Evolutionary conservation across 2,329 filamentous ascomycete genomes (phyloP), one percentile per base, ranked within the genome.

Genomic region (Hypoxylon sp.): DNA sequence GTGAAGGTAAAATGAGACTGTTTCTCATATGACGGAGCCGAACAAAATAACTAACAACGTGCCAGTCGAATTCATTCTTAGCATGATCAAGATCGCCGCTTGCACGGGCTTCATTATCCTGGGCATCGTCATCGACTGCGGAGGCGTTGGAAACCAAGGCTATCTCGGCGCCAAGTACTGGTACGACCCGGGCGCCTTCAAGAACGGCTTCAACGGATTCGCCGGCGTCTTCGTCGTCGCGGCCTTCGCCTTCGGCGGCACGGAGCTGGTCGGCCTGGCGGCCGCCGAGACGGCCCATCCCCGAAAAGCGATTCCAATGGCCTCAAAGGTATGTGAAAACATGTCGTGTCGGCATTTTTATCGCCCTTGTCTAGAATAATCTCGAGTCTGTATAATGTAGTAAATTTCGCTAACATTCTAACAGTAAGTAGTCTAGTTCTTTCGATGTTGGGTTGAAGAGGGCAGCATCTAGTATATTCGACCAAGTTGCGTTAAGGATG

Each of bases 121-220:
- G 24, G 87, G 84, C 46, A 87, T 89, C 56, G 75, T 88, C 58
- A 82, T 89, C 70, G 82, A 87, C 73, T 80, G 78, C 56, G 87
- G 86, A 44, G 87, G 84, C 53, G 85, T 84, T 22, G 84, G 85
- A 59, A 73, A 81, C 64, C 76, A 82, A 68, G 83, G 85, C 37
- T 87, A 89, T 72, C 84, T 89, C 46, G 87, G 89, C 15, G 86
- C 82, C 19, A 80, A 81, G 43, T 88, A 85, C 77, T 89, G 87
- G 87, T 78, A 82, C 64, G 77, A 85, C 32, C 84, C 84, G 0
- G 85, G 85, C 4, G 84, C 85, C 0, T 85, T 85, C 74, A 74
- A 78, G 59, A 78, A 82, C 56, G 82, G 81, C 43, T 83, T 85
- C 73, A 81, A 81, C 52, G 83, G 84, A 32, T 80, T 85, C 56